Evolutionary conservation across 768 basidiomycete genomes (phyloP).

Genomic region (Inosperma sp.): DNA sequence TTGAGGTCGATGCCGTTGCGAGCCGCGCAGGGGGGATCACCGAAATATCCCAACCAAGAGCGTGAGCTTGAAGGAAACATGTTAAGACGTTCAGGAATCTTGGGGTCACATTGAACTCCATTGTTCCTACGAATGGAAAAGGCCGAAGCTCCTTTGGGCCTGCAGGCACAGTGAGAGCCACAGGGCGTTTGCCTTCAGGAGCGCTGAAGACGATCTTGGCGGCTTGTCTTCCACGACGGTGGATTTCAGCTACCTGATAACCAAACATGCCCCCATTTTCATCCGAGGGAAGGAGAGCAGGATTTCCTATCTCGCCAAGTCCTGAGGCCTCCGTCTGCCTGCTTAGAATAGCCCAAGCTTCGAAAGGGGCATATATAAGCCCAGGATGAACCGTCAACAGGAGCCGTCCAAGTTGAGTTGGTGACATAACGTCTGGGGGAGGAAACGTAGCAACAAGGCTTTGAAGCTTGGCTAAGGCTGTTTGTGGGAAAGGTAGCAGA

Average conservation of each 20-base stretch:
- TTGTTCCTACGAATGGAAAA: conserved; percentile 39
- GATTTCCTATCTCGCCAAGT: conserved; percentile 49
- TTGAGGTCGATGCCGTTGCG: conserved; percentile 59
- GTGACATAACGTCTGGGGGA: conserved; percentile 36
- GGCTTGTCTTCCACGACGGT: conserved; percentile 36
- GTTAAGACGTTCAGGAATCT: conserved; percentile 57
- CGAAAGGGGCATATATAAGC: conserved; percentile 51
- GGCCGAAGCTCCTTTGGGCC: conserved; percentile 43
- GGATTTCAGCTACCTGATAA: conserved; percentile 41
- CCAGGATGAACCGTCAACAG: conserved; percentile 57
- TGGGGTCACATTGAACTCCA: conserved; percentile 43
- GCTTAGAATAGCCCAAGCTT: conserved; percentile 59
- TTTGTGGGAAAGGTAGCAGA: conserved; percentile 62
- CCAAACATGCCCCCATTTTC: conserved; percentile 50
- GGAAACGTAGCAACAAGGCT: conserved; percentile 47
- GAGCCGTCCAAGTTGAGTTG: conserved; percentile 49
- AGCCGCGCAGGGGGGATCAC: conserved; percentile 53
- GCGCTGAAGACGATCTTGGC: conserved; percentile 42
- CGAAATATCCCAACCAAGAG: conserved; percentile 62
- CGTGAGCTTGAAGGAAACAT: conserved; percentile 57
- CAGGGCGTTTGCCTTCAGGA: conserved; percentile 23
- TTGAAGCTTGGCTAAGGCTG: conserved; percentile 49
- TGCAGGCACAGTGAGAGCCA: conserved; percentile 42
- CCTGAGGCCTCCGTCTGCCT: conserved; percentile 51
- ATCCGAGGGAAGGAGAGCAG: conserved; percentile 36